These are phyloP conservation scores for Jatropha curcas DNA, from an alignment of 345 rosid species.

Conservation along the genomic window DNA sequence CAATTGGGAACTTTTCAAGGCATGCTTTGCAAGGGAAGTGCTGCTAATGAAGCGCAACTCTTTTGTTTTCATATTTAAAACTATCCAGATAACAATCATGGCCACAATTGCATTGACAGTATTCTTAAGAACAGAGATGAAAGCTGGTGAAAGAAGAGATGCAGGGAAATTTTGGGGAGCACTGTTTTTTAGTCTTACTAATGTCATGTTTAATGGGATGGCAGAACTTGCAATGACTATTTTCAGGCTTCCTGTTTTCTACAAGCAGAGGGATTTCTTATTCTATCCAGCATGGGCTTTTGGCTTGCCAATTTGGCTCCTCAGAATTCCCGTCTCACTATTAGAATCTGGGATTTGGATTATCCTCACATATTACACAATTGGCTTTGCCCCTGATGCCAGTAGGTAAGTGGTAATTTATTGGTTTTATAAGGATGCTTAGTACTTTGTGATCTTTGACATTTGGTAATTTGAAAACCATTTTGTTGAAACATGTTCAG, in stretches of 20 bases:
- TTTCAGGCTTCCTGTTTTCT: conserved; percentile 26
- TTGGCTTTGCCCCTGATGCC: conserved; percentile 26
- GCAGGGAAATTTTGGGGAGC: conserved; percentile 24
- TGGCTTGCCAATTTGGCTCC: conserved; percentile 21
- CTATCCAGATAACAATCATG: conserved; percentile 23
- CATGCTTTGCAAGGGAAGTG: conserved; percentile 72
- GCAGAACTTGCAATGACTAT: conserved; percentile 29
- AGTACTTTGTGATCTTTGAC: neutral
- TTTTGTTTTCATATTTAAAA: conserved; percentile 23
- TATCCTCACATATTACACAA: conserved; percentile 22
- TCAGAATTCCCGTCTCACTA: conserved; percentile 24
- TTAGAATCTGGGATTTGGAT: conserved; percentile 27
- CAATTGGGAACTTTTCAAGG: conserved; percentile 60
- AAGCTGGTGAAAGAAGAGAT: conserved; percentile 9
- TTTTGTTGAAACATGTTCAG: conserved; percentile 1
- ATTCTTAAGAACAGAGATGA: conserved; percentile 23
- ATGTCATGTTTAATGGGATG: conserved; percentile 27
- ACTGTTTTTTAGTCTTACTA: conserved; percentile 19
- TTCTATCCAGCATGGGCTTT: conserved; percentile 31
- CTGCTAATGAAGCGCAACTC: conserved; percentile 63
- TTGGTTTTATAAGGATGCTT: neutral
- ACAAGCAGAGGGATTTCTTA: conserved; percentile 23
- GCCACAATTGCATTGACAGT: conserved; percentile 17
- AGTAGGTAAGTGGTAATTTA: conserved; percentile 18
- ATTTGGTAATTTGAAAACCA: neutral